Evolutionary conservation across 345 rosid genomes (phyloP).

Genomic region (Excoecaria agallocha): DNA sequence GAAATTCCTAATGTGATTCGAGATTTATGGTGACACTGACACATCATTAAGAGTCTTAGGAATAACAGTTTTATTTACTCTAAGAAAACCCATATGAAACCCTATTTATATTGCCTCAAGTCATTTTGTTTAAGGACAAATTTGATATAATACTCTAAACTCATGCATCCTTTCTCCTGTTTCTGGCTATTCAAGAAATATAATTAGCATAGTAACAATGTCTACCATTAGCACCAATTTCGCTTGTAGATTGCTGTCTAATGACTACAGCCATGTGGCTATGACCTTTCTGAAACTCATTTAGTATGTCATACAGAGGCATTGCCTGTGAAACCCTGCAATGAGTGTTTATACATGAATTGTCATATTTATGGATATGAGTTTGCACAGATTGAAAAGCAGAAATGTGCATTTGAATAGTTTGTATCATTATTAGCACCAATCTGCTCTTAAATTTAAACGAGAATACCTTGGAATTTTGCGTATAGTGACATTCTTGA

Average conservation of each 20-base stretch:
- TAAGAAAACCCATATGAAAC: too few species aligned
- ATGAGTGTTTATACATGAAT: neutral
- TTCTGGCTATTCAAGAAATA: too few species aligned
- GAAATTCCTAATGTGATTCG: too few species aligned
- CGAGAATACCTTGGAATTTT: conserved; percentile 75
- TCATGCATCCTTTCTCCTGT: too few species aligned
- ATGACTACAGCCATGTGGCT: conserved; percentile 94
- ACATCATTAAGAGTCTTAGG: too few species aligned
- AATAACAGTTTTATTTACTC: too few species aligned
- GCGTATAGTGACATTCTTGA: conserved; percentile 70
- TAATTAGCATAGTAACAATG: too few species aligned
- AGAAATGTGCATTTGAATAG: neutral
- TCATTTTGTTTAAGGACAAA: too few species aligned
- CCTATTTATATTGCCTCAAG: too few species aligned
- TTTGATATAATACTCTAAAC: too few species aligned
- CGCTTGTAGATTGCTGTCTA: conserved; percentile 25
- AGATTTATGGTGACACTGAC: too few species aligned
- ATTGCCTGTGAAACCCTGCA: conserved; percentile 64
- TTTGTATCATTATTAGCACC: neutral
- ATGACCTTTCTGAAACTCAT: conserved; percentile 95
- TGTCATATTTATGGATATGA: neutral
- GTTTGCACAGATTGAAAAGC: neutral
- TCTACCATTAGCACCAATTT: conserved; percentile 19
- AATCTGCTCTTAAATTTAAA: neutral
- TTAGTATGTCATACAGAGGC: conserved; percentile 87